A percentile compares a stretch with the other conserved stretches of the same genome.
Evolutionary conservation across 2,329 filamentous ascomycete genomes (phyloP).

Genomic region (Colletotrichum phormii): DNA sequence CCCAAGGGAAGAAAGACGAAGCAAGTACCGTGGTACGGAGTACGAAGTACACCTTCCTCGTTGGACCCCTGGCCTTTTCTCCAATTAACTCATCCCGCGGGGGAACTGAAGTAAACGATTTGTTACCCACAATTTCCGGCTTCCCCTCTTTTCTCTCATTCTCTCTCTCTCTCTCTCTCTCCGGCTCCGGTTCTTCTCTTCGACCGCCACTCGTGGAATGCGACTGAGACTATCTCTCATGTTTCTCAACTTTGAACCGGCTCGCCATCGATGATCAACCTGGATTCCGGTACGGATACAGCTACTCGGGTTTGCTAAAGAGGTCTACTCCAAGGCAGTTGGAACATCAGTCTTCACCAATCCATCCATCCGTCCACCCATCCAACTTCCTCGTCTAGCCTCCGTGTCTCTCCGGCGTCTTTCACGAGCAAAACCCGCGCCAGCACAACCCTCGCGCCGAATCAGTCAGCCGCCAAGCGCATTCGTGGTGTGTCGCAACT

Average conservation of each 20-base stretch:
- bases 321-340: not conserved
- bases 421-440: constrained; percentile 25
- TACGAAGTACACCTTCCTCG: not conserved
- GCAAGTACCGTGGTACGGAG: not conserved
- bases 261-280: not conserved
- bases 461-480: constrained; percentile 29
- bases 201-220: not conserved
- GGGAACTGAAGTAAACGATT: constrained; percentile 1
- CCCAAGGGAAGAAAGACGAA: constrained; percentile 7
- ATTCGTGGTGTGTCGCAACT: constrained; percentile 17
- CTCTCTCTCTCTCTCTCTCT: not conserved
- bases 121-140: constrained; percentile 13
- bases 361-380: not conserved
- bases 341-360: not conserved
- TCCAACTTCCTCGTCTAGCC: not conserved
- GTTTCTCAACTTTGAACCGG: not conserved
- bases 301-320: not conserved
- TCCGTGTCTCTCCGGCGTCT: not conserved
- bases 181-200: not conserved
- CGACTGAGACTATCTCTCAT: not conserved
- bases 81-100: constrained; percentile 24
- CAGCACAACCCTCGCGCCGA: constrained; percentile 9
- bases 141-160: constrained; percentile 31
- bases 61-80: constrained; percentile 7
- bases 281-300: not conserved